A percentile compares a stretch with the other conserved stretches of the same genome.
Evolutionary conservation across 305 asterid genomes (phyloP).

Genomic region (Withania somnifera): DNA sequence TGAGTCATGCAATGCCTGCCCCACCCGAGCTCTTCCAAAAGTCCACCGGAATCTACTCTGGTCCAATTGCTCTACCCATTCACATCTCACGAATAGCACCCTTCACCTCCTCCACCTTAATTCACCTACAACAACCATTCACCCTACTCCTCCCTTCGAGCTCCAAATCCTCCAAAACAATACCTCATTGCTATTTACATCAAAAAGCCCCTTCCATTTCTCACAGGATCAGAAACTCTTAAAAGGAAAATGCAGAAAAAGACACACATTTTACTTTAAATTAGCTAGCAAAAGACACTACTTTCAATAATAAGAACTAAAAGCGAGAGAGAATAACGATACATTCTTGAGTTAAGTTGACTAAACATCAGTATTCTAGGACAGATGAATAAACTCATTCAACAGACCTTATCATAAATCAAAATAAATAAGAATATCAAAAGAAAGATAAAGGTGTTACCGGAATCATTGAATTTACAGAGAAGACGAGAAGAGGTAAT

Average conservation of each 20-base stretch:
- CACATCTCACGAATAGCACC: too few relatives aligned
- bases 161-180: too few relatives aligned
- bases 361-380: background rate
- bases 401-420: background rate
- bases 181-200: background rate
- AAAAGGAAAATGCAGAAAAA: background rate
- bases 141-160: too few relatives aligned
- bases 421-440: background rate
- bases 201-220: background rate
- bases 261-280: background rate
- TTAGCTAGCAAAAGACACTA: background rate
- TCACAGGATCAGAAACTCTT: background rate
- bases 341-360: background rate
- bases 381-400: background rate
- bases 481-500: slow-evolving; percentile 3
- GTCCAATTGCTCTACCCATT: too few relatives aligned
- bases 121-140: too few relatives aligned
- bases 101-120: too few relatives aligned
- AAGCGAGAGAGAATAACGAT: background rate
- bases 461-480: slow-evolving; percentile 7
- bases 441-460: background rate
- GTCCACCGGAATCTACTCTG: too few relatives aligned
- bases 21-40: too few relatives aligned
- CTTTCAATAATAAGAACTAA: too few relatives aligned
- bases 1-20: too few relatives aligned